These are phyloP conservation scores for Suillus discolor DNA, from an alignment of 768 basidiomycete species.

Conservation along the genomic window DNA sequence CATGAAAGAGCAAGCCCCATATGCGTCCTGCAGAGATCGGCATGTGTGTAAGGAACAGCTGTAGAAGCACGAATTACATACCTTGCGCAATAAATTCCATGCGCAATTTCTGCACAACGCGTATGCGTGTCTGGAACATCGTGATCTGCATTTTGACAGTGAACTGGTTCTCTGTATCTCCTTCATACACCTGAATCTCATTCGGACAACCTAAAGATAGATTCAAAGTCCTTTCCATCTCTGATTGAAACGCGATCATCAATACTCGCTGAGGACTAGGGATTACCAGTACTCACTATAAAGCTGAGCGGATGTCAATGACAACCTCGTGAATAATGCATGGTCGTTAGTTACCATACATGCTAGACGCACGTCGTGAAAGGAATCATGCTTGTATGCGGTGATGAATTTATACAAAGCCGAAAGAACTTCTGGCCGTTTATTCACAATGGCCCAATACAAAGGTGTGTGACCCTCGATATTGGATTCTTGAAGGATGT, in stretches of 20 bases:
- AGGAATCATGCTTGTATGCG: neutral
- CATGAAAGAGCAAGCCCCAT: neutral
- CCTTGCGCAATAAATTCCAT: neutral
- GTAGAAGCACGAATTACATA: neutral
- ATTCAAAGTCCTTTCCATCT: neutral
- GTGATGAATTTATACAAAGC: neutral
- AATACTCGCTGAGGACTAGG: neutral
- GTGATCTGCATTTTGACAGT: neutral
- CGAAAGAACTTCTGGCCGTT: neutral
- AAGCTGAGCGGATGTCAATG: neutral
- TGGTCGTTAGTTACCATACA: neutral
- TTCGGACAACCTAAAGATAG: neutral
- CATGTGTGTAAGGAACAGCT: too few relatives aligned
- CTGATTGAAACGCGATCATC: neutral
- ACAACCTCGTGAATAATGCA: neutral
- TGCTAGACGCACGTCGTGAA: neutral
- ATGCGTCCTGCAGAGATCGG: neutral
- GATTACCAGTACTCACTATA: neutral
- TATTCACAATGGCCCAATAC: conserved; percentile 3
- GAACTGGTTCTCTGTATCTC: neutral
- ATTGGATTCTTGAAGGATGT: neutral
- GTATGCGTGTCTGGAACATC: conserved; percentile 2
- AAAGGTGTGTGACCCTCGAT: neutral
- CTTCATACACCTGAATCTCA: neutral
- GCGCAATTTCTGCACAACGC: neutral